Conservation (phyloP, 306 rosid genomes). For the Inga laurina region DNA sequence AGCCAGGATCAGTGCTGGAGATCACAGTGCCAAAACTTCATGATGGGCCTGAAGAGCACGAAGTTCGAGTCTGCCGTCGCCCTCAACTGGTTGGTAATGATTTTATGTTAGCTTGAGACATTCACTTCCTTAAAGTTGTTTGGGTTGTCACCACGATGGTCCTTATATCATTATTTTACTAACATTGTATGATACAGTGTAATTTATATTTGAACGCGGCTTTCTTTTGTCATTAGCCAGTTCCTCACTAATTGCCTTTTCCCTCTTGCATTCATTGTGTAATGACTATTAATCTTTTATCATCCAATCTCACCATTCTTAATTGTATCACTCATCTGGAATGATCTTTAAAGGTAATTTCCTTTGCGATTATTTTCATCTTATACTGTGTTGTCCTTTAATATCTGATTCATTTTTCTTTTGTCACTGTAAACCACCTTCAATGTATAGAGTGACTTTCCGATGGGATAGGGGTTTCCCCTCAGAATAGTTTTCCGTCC, state of each 20-base stretch:
- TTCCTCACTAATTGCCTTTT: constrained; percentile 25
- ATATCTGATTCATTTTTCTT: background rate
- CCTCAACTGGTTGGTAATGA: constrained; percentile 54
- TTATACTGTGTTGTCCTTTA: background rate
- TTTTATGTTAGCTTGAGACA: constrained; percentile 54
- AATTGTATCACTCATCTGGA: background rate
- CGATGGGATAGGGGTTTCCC: background rate
- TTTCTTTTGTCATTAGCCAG: constrained; percentile 9
- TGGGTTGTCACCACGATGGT: constrained; percentile 30
- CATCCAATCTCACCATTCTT: constrained; percentile 19
- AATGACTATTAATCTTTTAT: constrained; percentile 1
- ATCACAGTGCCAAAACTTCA: constrained; percentile 58
- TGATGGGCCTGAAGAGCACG: constrained; percentile 64
- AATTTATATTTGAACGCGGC: constrained; percentile 28
- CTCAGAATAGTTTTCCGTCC: background rate
- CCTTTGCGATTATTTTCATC: background rate
- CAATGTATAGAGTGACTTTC: background rate
- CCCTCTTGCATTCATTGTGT: constrained; percentile 28
- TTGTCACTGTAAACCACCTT: background rate
- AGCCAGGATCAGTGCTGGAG: constrained; percentile 64
- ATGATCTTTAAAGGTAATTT: background rate
- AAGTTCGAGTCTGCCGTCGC: constrained; percentile 63
- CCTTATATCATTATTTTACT: constrained; percentile 33
- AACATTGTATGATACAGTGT: constrained; percentile 27
- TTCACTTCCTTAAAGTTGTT: constrained; percentile 21